Base-by-base conservation (phyloP, 345 rosid genomes). In the Toxicodendron radicans region DNA sequence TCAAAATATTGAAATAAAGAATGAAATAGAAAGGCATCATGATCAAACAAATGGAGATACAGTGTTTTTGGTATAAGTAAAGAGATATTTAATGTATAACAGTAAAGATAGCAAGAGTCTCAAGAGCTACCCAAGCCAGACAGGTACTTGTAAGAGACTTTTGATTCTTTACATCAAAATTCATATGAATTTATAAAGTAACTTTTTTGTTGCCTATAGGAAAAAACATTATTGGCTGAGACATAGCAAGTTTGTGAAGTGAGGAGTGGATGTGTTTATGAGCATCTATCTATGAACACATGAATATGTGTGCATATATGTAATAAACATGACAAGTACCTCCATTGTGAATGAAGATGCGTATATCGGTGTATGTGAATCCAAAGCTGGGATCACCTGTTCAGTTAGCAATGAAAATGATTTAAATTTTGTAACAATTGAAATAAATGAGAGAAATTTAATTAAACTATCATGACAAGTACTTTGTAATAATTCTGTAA, bases 321-420 rank as follows among this genome's bases (percentile, higher is more conserved):
- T 43, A 58, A 49, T 33, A 73, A 5, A 30, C 43, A 59, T 32
- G 51, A 58, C 62, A 70, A 63, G 70, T 81, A 95, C 99, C 99
- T 95, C 99, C 97, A 90, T 93, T 68, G 99, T 95, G 73, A 95
- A 95, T 76, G 99, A 95, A 64, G 99, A 95, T 23, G 99, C 90
- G 76, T 76, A 93, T 82, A 95, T 91, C 11, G 99, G 98, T 43
- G 98, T 93, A 70, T 68, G 74, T 60, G 87, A 24, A 85, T 95
- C 99, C 88, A 95, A 71, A 35, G 98, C 97, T 4, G 99, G 97
- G 79, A 95, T 86, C 58, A 95, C 99, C 99, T 93, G 94, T 70
- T 74, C 74, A 77, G 67, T 77, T 46, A 84, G 60, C 35, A 52
- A 52, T 51, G 48, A 63, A 38, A n/a, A 73, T 30, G 73, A 59